Evolutionary conservation across 2,329 filamentous ascomycete genomes (phyloP).

Genomic region (Botrytis hyacinthi): DNA sequence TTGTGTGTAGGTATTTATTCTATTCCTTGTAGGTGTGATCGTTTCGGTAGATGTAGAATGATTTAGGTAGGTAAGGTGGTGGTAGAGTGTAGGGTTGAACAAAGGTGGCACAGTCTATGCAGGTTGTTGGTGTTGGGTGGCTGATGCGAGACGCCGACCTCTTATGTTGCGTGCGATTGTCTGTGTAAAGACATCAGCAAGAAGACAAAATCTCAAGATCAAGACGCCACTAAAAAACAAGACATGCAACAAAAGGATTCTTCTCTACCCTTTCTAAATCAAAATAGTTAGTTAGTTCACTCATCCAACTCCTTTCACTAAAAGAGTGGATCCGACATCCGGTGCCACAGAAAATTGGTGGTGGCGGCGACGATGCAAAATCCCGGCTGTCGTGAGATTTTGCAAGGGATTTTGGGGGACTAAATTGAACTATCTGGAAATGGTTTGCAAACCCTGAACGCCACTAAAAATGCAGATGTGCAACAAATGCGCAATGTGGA

Average conservation of each 20-base stretch:
- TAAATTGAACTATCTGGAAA: neutral
- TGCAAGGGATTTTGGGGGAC: neutral
- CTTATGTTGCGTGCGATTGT: neutral
- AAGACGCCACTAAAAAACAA: neutral
- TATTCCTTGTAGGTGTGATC: neutral
- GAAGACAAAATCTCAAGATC: neutral
- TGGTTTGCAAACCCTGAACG: neutral
- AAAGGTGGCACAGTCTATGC: neutral
- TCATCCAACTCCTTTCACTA: neutral
- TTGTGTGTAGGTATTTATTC: neutral
- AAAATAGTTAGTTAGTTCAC: neutral
- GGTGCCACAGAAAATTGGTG: neutral
- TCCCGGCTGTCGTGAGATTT: neutral
- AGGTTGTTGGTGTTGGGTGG: neutral
- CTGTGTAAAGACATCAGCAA: neutral
- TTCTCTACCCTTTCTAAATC: neutral
- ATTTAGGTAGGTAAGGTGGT: neutral
- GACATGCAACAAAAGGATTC: neutral
- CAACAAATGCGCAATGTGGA: conserved; percentile 2
- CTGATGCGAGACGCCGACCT: conserved; percentile 1
- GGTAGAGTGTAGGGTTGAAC: neutral
- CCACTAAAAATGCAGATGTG: conserved; percentile 18
- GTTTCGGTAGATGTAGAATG: neutral
- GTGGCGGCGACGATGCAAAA: neutral
- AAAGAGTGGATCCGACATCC: neutral